A percentile compares a stretch with the other conserved stretches of the same genome.
Evolutionary conservation across 225 moss, liverwort and hornwort genomes (phyloP).

Genomic region (Takakia lepidozioides): DNA sequence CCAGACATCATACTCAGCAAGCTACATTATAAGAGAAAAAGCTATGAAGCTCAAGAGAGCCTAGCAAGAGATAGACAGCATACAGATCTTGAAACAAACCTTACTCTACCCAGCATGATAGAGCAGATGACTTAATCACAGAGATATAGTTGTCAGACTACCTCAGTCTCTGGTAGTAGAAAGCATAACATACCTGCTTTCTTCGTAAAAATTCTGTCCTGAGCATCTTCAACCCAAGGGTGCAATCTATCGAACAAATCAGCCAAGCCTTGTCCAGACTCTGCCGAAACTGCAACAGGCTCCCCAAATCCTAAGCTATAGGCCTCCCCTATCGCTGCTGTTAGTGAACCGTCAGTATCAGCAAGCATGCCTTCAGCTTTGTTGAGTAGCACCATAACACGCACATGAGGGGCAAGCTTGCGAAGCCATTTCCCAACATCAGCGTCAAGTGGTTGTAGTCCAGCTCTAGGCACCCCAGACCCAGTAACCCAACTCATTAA

Average conservation of each 20-base stretch:
- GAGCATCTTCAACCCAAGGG: slow-evolving; percentile 70
- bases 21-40: no score
- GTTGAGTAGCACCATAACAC: slow-evolving; percentile 75
- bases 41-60: no score
- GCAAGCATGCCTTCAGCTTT: slow-evolving; percentile 89
- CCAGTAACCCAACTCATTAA: slow-evolving; percentile 5
- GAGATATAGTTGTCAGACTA: no score
- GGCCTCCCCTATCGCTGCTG: slow-evolving; percentile 84
- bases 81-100: no score
- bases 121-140: no score
- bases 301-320: slow-evolving; percentile 80
- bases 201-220: slow-evolving; percentile 40
- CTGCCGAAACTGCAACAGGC: slow-evolving; percentile 87
- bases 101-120: no score
- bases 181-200: slow-evolving; percentile 53
- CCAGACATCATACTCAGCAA: no score
- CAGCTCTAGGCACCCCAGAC: slow-evolving; percentile 45
- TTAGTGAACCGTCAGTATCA: slow-evolving; percentile 64
- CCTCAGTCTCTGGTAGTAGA: no score
- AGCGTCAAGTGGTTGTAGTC: slow-evolving; percentile 80
- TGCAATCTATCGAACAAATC: slow-evolving; percentile 65
- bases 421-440: slow-evolving; percentile 96
- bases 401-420: slow-evolving; percentile 80
- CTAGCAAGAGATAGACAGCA: no score
- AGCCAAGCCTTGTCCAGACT: slow-evolving; percentile 89